A percentile compares a stretch with the other conserved stretches of the same genome.
Evolutionary conservation across 108 stramenopile species (phyloP).

Genomic region (Schizochytrium sp.): DNA sequence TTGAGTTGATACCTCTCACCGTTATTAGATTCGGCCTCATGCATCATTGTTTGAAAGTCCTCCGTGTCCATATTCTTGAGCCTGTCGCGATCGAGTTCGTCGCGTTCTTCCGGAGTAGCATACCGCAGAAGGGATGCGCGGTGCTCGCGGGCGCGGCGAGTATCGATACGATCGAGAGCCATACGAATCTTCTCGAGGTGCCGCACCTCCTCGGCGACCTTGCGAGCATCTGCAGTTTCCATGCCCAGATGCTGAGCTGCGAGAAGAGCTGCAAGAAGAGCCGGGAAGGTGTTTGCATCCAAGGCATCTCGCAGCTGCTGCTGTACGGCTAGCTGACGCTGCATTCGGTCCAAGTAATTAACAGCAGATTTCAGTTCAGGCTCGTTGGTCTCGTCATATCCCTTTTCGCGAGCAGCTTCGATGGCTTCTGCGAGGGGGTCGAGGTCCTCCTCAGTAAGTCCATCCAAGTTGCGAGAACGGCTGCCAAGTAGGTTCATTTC

Average conservation of each 20-base stretch:
- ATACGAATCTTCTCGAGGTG: constrained; percentile 9
- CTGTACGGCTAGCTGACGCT: constrained; percentile 48
- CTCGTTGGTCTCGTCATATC: constrained; percentile 37
- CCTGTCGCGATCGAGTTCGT: constrained; percentile 43
- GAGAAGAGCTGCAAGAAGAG: constrained; percentile 36
- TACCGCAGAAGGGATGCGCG: background rate
- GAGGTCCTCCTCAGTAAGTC: background rate
- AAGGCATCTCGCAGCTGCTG: constrained; percentile 51
- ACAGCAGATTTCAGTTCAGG: constrained; percentile 1
- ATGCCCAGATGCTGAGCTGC: constrained; percentile 47
- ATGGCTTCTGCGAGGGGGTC: constrained; percentile 51
- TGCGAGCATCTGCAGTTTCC: constrained; percentile 35
- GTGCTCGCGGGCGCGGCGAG: constrained; percentile 35
- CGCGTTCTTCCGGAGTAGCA: constrained; percentile 40
- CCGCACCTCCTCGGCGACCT: constrained; percentile 54
- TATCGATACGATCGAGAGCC: constrained; percentile 45
- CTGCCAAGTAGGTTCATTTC: constrained; percentile 7
- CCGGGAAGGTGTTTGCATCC: background rate
- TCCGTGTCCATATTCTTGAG: constrained; percentile 48
- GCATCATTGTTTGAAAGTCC: background rate
- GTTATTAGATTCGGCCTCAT: constrained; percentile 1
- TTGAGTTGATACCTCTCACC: constrained; percentile 22
- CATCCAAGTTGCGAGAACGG: background rate
- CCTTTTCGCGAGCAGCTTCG: constrained; percentile 36
- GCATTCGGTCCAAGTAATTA: constrained; percentile 36